Percentiles rank a stretch among this genome's conserved stretches.
phyloP scores from a whole-genome alignment of 2,329 filamentous ascomycete species.

The Fusarium circinatum region DNA sequence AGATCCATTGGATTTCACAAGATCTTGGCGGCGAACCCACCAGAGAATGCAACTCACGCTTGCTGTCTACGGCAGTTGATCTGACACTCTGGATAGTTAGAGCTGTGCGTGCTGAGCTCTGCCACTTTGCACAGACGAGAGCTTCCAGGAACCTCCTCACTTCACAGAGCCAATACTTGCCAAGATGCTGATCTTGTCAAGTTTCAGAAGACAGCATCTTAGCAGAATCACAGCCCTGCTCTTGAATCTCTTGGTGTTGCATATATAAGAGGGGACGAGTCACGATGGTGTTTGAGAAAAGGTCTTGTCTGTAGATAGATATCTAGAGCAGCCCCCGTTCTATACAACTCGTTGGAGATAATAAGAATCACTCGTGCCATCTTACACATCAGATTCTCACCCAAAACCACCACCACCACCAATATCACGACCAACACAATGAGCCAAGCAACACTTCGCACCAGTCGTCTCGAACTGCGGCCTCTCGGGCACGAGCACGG shows the following conservation, averaged over 20 bases:
- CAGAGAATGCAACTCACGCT: background rate
- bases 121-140: background rate
- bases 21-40: slow-evolving; percentile 1
- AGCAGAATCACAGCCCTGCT: slow-evolving; percentile 17
- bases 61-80: slow-evolving; percentile 2
- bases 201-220: slow-evolving; percentile 23
- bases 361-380: background rate
- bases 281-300: background rate
- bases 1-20: background rate
- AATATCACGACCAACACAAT: slow-evolving; percentile 9
- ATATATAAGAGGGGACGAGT: slow-evolving; percentile 30
- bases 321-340: background rate
- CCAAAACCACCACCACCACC: background rate
- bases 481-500: slow-evolving; percentile 32
- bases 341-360: background rate
- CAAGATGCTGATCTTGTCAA: slow-evolving; percentile 35
- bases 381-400: background rate
- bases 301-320: background rate
- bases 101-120: background rate
- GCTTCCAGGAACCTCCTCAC: background rate
- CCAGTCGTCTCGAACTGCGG: slow-evolving; percentile 28
- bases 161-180: slow-evolving; percentile 3
- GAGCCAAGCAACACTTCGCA: slow-evolving; percentile 33
- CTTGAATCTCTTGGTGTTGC: slow-evolving; percentile 6
- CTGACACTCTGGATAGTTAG: background rate